Base-by-base conservation (phyloP, 768 basidiomycete genomes). In the Crepidotus variabilis region DNA sequence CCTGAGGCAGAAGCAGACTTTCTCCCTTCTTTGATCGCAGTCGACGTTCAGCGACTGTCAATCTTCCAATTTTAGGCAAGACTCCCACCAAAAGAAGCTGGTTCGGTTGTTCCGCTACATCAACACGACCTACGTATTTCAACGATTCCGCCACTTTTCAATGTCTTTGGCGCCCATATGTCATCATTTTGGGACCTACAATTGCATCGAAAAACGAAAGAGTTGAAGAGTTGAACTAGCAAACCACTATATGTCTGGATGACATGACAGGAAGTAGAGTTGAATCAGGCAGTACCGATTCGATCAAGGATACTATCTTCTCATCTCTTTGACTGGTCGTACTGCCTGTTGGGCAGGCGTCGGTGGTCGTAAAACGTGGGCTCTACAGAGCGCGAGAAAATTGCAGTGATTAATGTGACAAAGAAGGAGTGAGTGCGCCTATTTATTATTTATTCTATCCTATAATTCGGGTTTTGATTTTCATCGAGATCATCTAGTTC, bases 241-340 rank as follows among this genome's bases (percentile, higher is more conserved):
- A 3, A 43, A 43, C 39, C 13, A 14, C 3, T 49, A 23, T n/a
- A 5, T 2, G 24, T 20, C 20, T 48, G 11, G 55, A 57, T 80
- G 78, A 73, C 78, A 73, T 78, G 79, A 80, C 79, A 79, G 70
- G 67, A 76, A 72, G 60, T 70, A 73, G 76, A 65, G 54, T 56
- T 60, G 58, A 62, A 66, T 67, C 59, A 61, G 56, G 59, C 51
- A 52, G 57, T 57, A 61, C 65, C 60, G 64, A 71, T 70, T 65
- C 63, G 71, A 75, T 74, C 73, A 68, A 71, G 67, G 67, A 55
- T 61, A 43, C 54, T 54, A 57, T 56, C 62, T 59, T 60, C 58
- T 52, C 58, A 52, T 48, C 59, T 60, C 35, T 34, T 58, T 54
- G 36, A 51, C 49, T 23, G 46, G 52, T 49, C 21, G n/a, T 56